Evolutionary conservation across 768 basidiomycete genomes (phyloP), one percentile per base, ranked within the genome.

Genomic region (Xerocomus spinulosus): DNA sequence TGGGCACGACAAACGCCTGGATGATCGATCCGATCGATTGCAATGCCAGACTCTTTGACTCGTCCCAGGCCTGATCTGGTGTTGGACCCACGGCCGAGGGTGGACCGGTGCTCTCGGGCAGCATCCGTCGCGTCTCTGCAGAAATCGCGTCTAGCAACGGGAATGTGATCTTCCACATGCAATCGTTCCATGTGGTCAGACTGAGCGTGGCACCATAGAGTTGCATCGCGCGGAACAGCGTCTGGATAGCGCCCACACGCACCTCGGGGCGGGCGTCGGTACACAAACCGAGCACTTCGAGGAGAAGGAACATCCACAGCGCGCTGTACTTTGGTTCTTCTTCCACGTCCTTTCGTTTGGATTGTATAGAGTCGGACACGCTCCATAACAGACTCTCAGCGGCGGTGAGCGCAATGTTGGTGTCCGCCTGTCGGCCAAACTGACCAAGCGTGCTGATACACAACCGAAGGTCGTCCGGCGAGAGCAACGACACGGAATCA

Each of bases 371-470:
- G 62, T 99, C 95, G 0, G 94, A 96, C 0, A 99, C 89, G 51
- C 89, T 87, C 95, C 95, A 98, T 5, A 99, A 73, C 3, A 97
- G 70, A 44, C 91, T 92, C 49, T 92, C 92, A 0, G 94, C 92
- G 0, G 92, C 91, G 1, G 95, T 95, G 46, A 99, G 70, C 2
- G 93, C 90, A 47, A 99, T 95, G 57, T 99, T 99, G 32, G 95
- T 94, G 54, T 98, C 96, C 1, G 82, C 78, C 59, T 98, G 95
- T 15, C 85, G 79, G 8, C 94, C 93, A 66, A 95, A 99, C 46
- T 87, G 84, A 5, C 91, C 91, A 0, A 99, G 74, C 5, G 95
- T 94, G 51, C 76, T 80, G 67, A 98, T 95, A 57, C 93, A 97
- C 9, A 90, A 74, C 8, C 85, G 84, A 20, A 97, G 80, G 58